Base-by-base conservation (phyloP, 257 asterid species). In the Petunia secreta region DNA sequence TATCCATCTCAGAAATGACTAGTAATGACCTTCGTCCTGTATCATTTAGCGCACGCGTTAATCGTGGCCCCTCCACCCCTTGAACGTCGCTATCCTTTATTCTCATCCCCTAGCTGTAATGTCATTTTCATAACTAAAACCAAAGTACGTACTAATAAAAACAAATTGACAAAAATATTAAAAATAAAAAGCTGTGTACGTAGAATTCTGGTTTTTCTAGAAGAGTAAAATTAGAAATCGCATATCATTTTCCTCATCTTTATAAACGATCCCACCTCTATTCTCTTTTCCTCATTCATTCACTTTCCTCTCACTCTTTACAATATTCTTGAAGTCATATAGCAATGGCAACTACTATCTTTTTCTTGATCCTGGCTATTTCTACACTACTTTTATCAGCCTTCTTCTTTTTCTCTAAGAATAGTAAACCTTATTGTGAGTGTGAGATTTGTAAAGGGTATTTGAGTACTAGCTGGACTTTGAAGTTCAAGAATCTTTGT, bases 361-460 rank as follows among this genome's bases (percentile, higher is more conserved):
- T 82, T 13, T 80, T 86, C 87, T 81, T 85, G 67, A 48, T 78
- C n/a, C 68, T 84, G 62, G 41, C 84, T 1, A 36, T 85, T 10
- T 25, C 68, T 38, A 75, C 87, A 46, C 41, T 75, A 2, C 2
- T 77, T 0, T 54, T 86, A 13, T 77, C 88, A 8, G 8, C 87
- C 52, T 80, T 80, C 8, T 39, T 59, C 4, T 83, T 80, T 40
- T 3, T 83, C 14, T 66, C 54, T 9, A 83, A 87, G 58, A 25
- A 25, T 25, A 9, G 87, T 14, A 94, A 84, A 81, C 94, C 97
- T 3, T 79, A 81, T 67, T 94, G 98, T 75, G 75, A 78, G 79
- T 94, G 97, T 75, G 88, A 89, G n/a, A 83, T 86, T 8, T 92
- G 97, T 80, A 91, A 82, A 37, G 80, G 81, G 8, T 92, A 86